Percentiles rank a stretch among this genome's conserved stretches.
Evolutionary conservation across 2,329 filamentous ascomycete genomes (phyloP).

Genomic region (Grosmannia huntii): DNA sequence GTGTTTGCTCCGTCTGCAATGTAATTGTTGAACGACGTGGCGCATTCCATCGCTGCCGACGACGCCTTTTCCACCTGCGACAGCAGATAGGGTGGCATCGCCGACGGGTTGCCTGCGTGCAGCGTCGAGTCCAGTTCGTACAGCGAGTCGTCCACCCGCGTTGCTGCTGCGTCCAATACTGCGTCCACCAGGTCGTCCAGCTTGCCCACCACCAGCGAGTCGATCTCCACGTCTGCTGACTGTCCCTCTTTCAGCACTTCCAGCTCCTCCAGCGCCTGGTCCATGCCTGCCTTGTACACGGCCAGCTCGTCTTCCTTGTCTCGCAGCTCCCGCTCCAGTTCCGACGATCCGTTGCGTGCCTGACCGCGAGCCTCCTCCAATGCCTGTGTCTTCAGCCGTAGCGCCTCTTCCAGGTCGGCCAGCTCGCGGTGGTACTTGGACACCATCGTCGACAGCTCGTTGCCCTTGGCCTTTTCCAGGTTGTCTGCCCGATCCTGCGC

Average conservation of each 20-base stretch:
- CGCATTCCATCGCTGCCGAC: slow-evolving; percentile 89
- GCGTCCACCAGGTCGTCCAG: slow-evolving; percentile 98
- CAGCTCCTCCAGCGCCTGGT: slow-evolving; percentile 84
- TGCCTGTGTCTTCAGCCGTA: slow-evolving; percentile 75
- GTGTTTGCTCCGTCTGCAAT: slow-evolving; percentile 93
- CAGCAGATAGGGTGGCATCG: slow-evolving; percentile 83
- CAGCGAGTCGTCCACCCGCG: slow-evolving; percentile 87
- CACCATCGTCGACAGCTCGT: slow-evolving; percentile 86
- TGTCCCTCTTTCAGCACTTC: slow-evolving; percentile 69
- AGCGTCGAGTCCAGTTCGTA: slow-evolving; percentile 97
- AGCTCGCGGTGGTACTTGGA: slow-evolving; percentile 96
- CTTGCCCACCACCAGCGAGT: slow-evolving; percentile 78
- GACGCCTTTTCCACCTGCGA: slow-evolving; percentile 97
- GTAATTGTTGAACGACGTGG: slow-evolving; percentile 95
- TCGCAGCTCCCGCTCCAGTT: slow-evolving; percentile 71
- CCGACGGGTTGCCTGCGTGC: slow-evolving; percentile 98
- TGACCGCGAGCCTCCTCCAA: slow-evolving; percentile 74
- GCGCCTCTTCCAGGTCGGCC: slow-evolving; percentile 85
- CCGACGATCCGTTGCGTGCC: slow-evolving; percentile 66
- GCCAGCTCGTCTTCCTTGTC: slow-evolving; percentile 98
- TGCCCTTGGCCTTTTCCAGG: slow-evolving; percentile 83
- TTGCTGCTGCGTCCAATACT: slow-evolving; percentile 82
- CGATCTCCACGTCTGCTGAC: slow-evolving; percentile 80
- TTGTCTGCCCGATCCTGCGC: slow-evolving; percentile 87
- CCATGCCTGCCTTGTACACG: slow-evolving; percentile 96